Conservation (phyloP, 768 basidiomycete species). For the Rhodotorula kratochvilovae region DNA sequence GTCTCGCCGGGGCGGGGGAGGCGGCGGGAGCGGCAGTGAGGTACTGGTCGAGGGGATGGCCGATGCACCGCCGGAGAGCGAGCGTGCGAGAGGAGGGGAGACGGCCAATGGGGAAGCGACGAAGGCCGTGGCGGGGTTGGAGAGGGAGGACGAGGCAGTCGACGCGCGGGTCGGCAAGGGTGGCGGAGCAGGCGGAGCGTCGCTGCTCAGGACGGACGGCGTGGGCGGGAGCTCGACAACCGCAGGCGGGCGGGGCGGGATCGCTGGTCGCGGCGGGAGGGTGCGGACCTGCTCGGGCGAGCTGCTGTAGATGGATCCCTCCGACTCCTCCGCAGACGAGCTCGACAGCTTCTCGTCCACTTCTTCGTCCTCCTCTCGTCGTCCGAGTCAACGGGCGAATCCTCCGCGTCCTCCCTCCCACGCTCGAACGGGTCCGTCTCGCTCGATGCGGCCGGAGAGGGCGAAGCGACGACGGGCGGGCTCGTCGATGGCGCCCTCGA, state of each 20-base stretch:
- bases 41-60: background rate
- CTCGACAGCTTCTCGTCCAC: background rate
- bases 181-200: background rate
- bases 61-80: background rate
- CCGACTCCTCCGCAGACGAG: background rate
- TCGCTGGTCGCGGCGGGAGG: background rate
- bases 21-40: too few species aligned
- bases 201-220: background rate
- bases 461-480: background rate
- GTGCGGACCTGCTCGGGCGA: background rate
- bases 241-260: slow-evolving; percentile 21
- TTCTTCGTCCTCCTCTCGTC: background rate
- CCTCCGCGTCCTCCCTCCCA: background rate
- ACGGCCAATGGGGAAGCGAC: background rate
- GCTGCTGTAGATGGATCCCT: slow-evolving; percentile 12
- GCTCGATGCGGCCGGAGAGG: background rate
- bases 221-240: background rate
- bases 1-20: background rate
- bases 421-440: background rate
- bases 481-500: background rate
- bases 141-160: slow-evolving; percentile 8
- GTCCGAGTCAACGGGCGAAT: background rate
- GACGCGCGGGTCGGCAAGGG: slow-evolving; percentile 10
- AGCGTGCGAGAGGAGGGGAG: background rate
- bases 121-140: background rate